phyloP scores from a whole-genome alignment of 2,329 filamentous ascomycete species.

The Rhynchosporium secalis region DNA sequence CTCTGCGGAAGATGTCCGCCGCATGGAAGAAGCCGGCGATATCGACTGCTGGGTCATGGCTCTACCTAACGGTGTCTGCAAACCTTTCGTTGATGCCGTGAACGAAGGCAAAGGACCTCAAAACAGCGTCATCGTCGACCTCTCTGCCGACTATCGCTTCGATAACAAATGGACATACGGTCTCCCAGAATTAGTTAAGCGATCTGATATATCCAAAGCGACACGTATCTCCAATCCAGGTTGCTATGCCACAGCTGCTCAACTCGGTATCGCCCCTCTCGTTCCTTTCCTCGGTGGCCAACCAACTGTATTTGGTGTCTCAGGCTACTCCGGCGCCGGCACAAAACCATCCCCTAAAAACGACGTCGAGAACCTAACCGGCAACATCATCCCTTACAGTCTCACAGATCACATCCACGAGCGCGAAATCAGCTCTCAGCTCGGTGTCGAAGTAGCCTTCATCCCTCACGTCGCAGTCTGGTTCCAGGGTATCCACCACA shows the following conservation, averaged over 20 bases:
- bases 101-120: conserved; percentile 62
- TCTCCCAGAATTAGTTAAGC: conserved; percentile 79
- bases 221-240: conserved; percentile 89
- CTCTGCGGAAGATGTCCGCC: conserved; percentile 78
- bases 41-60: conserved; percentile 99
- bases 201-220: conserved; percentile 73
- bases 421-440: conserved; percentile 78
- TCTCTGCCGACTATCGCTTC: conserved; percentile 97
- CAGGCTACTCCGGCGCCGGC: conserved; percentile 91
- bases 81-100: conserved; percentile 89
- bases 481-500: conserved; percentile 95
- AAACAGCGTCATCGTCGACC: conserved; percentile 80
- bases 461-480: conserved; percentile 93
- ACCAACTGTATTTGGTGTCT: conserved; percentile 86
- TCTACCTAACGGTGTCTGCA: conserved; percentile 90
- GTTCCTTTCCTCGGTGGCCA: conserved; percentile 73
- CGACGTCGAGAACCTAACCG: conserved; percentile 75
- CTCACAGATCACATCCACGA: conserved; percentile 95
- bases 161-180: conserved; percentile 85
- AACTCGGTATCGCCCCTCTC: conserved; percentile 83
- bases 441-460: conserved; percentile 76
- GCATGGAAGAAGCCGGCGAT: conserved; percentile 79
- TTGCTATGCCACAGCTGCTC: conserved; percentile 91
- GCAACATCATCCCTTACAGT: conserved; percentile 90
- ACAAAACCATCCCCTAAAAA: conserved; percentile 96